Evolutionary conservation across 2,329 filamentous ascomycete genomes (phyloP), one percentile per base, ranked within the genome.

Genomic region (Aspergillus neoniger): DNA sequence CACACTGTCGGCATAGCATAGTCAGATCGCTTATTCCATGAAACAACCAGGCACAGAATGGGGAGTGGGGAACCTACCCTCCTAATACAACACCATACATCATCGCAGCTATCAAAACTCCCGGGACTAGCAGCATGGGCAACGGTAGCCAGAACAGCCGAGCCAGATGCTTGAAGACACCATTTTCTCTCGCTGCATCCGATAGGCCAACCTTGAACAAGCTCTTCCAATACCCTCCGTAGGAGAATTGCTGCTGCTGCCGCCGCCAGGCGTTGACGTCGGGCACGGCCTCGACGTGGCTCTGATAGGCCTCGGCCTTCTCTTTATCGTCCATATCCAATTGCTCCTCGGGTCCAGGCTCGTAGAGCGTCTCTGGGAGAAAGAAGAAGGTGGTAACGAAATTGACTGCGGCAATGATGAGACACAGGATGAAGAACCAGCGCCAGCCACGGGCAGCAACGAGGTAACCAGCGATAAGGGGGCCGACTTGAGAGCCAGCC

Each of bases 401-500:
- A 58, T 77, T 75, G 19, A 67, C 62, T 1, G 64, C 70, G 14
- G 62, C 69, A 12, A 76, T 58, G 39, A 77, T 76, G 4, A 70
- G 59, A 49, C 70, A 72, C 19, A 76, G 66, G 30, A 72, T 74
- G 60, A 76, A 76, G 57, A 74, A 75, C 74, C 74, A 77, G 12
- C 75, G 65, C 75, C 75, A 77, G n/a, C 75, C 75, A 30, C 64
- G 65, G 10, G 69, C 65, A 23, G 67, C 48, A 12, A 76, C 72
- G 2, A 77, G 64, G 47, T 69, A 76, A 2, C 74, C 74, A 2
- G 72, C 71, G 43, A 76, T 74, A 15, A 76, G 62, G 3, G 75
- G 74, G 1, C 73, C 74, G 25, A 76, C 63, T 57, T 75, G 73
- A 2, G 73, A 73, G 1, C 74, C 74, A 23, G 69, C 72, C 6